A percentile compares a stretch with the other conserved stretches of the same genome.
phyloP scores from a whole-genome alignment of 2,329 filamentous ascomycete genomes.

The Alternaria longipes region DNA sequence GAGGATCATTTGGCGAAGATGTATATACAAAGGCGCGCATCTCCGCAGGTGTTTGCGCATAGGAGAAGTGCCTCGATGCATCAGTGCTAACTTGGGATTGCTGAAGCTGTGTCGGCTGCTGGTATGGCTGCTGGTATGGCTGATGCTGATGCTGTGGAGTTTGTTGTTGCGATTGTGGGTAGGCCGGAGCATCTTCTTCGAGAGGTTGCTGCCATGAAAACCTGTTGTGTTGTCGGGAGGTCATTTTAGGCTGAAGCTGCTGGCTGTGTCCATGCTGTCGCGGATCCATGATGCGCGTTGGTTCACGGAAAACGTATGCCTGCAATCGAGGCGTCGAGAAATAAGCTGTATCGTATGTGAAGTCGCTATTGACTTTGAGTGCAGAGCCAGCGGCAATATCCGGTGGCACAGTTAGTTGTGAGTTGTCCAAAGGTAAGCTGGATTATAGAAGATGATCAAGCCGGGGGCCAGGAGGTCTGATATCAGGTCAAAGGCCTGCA shows the following conservation, averaged over 20 bases:
- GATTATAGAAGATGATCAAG: slow-evolving; percentile 2
- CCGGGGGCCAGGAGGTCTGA: slow-evolving; percentile 40
- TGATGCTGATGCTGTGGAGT: slow-evolving; percentile 1
- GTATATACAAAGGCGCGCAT: slow-evolving; percentile 40
- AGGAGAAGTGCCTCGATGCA: slow-evolving; percentile 44
- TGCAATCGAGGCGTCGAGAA: neutral
- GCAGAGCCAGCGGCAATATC: neutral
- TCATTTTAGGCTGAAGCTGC: slow-evolving; percentile 24
- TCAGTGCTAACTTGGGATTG: slow-evolving; percentile 27
- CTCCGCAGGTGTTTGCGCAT: slow-evolving; percentile 49
- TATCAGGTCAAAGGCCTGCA: slow-evolving; percentile 32
- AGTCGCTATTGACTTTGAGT: slow-evolving; percentile 4
- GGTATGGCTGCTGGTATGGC: slow-evolving; percentile 3
- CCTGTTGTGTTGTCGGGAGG: slow-evolving; percentile 33
- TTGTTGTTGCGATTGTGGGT: slow-evolving; percentile 11
- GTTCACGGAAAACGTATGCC: neutral
- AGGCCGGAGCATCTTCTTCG: slow-evolving; percentile 20
- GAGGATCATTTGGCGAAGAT: slow-evolving; percentile 37
- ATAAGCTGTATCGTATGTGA: neutral
- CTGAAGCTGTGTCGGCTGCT: slow-evolving; percentile 9
- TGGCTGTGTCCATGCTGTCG: slow-evolving; percentile 31
- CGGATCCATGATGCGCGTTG: slow-evolving; percentile 32
- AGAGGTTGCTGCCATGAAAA: slow-evolving; percentile 49
- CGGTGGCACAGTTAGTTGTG: slow-evolving; percentile 11
- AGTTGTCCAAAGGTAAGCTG: slow-evolving; percentile 9